These are phyloP conservation scores for Tagetes erecta DNA, from an alignment of 129 eudicot genomes.

Conservation along the genomic window DNA sequence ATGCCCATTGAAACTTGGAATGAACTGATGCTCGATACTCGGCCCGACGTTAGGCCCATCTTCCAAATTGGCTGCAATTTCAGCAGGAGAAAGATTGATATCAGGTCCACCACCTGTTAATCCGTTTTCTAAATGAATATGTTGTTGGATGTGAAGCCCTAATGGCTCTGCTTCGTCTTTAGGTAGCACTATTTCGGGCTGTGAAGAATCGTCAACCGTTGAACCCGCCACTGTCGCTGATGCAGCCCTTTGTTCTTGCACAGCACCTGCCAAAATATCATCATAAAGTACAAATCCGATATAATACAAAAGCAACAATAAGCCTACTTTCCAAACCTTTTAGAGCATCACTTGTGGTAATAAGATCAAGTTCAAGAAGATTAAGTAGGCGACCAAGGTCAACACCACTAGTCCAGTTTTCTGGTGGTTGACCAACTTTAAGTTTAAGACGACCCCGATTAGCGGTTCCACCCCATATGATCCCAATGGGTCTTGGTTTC, in stretches of 20 bases:
- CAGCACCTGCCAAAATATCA: slow-evolving; percentile 51
- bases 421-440: slow-evolving; percentile 92
- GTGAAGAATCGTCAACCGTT: slow-evolving; percentile 84
- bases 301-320: not conserved
- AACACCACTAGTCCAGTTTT: slow-evolving; percentile 98
- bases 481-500: slow-evolving; percentile 88
- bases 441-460: slow-evolving; percentile 91
- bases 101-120: slow-evolving; percentile 49
- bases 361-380: slow-evolving; percentile 93
- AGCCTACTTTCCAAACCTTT: slow-evolving; percentile 48
- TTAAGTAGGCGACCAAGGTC: slow-evolving; percentile 93
- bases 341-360: slow-evolving; percentile 70
- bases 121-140: slow-evolving; percentile 61
- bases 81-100: slow-evolving; percentile 75
- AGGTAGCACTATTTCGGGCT: slow-evolving; percentile 77
- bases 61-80: slow-evolving; percentile 52
- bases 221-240: slow-evolving; percentile 82
- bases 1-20: slow-evolving; percentile 60
- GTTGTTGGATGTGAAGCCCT: slow-evolving; percentile 84
- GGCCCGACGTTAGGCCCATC: slow-evolving; percentile 51
- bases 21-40: slow-evolving; percentile 84
- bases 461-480: slow-evolving; percentile 98
- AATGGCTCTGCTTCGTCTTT: slow-evolving; percentile 83
- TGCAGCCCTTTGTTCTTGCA: slow-evolving; percentile 89
- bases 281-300: not conserved